Evolutionary conservation across 805 yeast genomes (phyloP), one percentile per base, ranked within the genome.

Genomic region (Clavispora carvajalis): DNA sequence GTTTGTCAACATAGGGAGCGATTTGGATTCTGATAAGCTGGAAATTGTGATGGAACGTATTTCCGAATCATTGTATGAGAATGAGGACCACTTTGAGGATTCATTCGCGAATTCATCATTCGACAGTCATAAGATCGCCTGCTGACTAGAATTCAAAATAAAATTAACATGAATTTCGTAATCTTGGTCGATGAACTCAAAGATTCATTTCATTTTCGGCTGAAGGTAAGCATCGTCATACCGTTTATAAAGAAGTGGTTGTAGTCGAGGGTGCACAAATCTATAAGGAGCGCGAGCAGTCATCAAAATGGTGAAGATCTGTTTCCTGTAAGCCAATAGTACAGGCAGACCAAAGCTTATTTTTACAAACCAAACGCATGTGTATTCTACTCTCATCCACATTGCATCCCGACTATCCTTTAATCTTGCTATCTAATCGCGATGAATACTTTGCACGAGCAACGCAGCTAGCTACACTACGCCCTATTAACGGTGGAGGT

Each of bases 371-470:
- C 5, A 3, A 25, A 25, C 7, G 8, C 16, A 89, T 90, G 98
- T 90, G 98, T 63, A 85, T 89, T 23, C 58, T 87, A 15, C 53
- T 88, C 25, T 74, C 85, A 1, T 74, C 95, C 2, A 75, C 78
- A 11, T 71, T 67, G 2, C 90, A 85, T 55, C 82, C 85, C 0
- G 77, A 83, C 16, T 91, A 79, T 38, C 85, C 95, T 1, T 67
- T 91, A 29, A 74, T 91, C 2, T 57, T 88, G 4, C 63, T 87
- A 3, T 86, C 96, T 3, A 91, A 91, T 56, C 62, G 99, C 34
- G 99, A 93, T 57, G 99, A 93, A 59, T 85, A 66, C 52, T 80
- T 85, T 55, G 74, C 69, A 33, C 64, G 99, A 37, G 80, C 82
- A 2, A 91, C 98, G 0, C 71, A 74, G 39, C 55, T 59, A n/a